Evolutionary conservation across 2,329 filamentous ascomycete genomes (phyloP).

Genomic region (Botrytis sinoallii): DNA sequence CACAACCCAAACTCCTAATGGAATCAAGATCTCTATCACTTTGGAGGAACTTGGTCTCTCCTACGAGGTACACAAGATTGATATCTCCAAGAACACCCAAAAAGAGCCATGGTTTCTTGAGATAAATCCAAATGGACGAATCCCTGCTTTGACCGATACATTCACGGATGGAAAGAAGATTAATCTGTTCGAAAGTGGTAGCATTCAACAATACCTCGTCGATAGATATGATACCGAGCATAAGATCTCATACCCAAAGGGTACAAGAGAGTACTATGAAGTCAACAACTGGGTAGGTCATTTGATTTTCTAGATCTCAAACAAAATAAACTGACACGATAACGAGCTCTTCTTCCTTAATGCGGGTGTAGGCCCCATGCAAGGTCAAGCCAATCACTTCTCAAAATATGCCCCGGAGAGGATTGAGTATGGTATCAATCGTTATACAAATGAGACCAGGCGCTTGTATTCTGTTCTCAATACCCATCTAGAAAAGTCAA

Average conservation of each 20-base stretch:
- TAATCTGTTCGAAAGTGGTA: conserved; percentile 76
- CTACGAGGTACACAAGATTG: conserved; percentile 72
- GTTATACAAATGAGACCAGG: conserved; percentile 81
- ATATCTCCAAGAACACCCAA: conserved; percentile 72
- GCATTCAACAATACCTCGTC: conserved; percentile 80
- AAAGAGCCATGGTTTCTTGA: conserved; percentile 85
- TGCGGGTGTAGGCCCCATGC: conserved; percentile 78
- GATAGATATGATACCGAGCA: conserved; percentile 78
- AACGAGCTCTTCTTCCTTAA: conserved; percentile 66
- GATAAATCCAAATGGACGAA: conserved; percentile 91
- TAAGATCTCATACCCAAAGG: conserved; percentile 76
- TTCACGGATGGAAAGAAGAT: conserved; percentile 71
- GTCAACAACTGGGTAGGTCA: conserved; percentile 68
- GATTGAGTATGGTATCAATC: conserved; percentile 77
- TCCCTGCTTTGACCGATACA: conserved; percentile 81
- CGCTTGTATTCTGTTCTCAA: conserved; percentile 78
- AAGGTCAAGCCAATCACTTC: conserved; percentile 83
- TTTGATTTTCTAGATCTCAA: neutral
- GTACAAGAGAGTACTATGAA: conserved; percentile 73
- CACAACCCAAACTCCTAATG: conserved; percentile 81
- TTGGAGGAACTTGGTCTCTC: conserved; percentile 80
- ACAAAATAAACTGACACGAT: conserved; percentile 5
- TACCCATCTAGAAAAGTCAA: conserved; percentile 59
- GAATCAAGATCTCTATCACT: conserved; percentile 83
- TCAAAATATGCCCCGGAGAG: conserved; percentile 75